Conservation (phyloP, 345 rosid species). For the Erysimum cheiranthoides region DNA sequence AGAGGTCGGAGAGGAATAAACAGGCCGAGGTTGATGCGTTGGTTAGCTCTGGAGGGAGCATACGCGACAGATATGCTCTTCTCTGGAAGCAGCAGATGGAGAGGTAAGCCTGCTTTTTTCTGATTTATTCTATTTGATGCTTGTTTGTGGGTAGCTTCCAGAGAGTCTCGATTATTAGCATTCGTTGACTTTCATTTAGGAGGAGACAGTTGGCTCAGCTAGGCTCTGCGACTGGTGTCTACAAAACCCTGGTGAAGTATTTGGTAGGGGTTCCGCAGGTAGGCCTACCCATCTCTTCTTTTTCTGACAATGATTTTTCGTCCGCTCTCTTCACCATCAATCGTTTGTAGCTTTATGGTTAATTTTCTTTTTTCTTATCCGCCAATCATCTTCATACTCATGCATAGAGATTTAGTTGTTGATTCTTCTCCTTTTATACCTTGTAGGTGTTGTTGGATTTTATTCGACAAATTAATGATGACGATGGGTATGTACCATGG, state of each 20-base stretch:
- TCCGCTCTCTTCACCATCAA: background rate
- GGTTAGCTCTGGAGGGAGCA: conserved; percentile 78
- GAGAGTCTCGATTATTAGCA: conserved; percentile 14
- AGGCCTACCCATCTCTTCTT: conserved; percentile 36
- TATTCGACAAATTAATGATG: conserved; percentile 89
- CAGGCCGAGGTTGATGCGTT: conserved; percentile 92
- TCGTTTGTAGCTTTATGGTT: background rate
- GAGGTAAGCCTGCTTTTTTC: conserved; percentile 56
- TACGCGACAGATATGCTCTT: conserved; percentile 78
- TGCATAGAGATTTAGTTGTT: conserved; percentile 14
- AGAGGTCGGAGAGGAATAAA: conserved; percentile 97
- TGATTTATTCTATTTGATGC: background rate
- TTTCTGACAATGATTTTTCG: background rate
- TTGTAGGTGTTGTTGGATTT: conserved; percentile 95
- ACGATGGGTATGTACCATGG: conserved; percentile 76
- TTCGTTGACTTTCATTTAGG: conserved; percentile 52
- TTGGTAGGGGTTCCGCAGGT: conserved; percentile 99
- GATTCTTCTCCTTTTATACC: conserved; percentile 15
- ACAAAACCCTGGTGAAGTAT: conserved; percentile 96
- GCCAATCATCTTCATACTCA: background rate
- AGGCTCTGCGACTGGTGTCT: conserved; percentile 98
- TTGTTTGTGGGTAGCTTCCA: conserved; percentile 16
- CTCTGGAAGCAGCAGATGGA: conserved; percentile 98
- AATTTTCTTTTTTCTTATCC: background rate
- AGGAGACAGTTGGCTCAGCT: conserved; percentile 94